Evolutionary conservation across 331 rosid species (phyloP).

Genomic region (Dryas integrifolia): DNA sequence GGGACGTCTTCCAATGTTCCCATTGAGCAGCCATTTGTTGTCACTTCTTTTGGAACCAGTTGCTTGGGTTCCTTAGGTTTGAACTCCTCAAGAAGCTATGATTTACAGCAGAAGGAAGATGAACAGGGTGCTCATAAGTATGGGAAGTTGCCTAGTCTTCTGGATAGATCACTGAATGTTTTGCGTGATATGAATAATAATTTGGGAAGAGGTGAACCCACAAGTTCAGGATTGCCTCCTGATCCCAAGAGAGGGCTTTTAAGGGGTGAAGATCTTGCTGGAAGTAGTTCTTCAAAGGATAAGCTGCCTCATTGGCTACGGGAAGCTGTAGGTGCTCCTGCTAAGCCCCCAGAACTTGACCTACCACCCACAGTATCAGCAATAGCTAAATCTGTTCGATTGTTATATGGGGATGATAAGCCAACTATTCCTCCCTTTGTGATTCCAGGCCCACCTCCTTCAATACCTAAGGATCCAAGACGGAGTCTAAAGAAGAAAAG

Average conservation of each 20-base stretch:
- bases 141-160: slow-evolving; percentile 66
- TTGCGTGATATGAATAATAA: slow-evolving; percentile 39
- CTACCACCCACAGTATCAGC: slow-evolving; percentile 92
- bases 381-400: slow-evolving; percentile 83
- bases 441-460: slow-evolving; percentile 86
- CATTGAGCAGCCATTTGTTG: slow-evolving; percentile 64
- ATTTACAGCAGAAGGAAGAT: slow-evolving; percentile 50
- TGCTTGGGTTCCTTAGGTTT: slow-evolving; percentile 64
- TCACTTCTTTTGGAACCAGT: slow-evolving; percentile 66
- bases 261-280: slow-evolving; percentile 56
- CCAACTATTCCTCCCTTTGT: slow-evolving; percentile 87
- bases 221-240: slow-evolving; percentile 45
- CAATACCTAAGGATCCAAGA: slow-evolving; percentile 88
- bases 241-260: slow-evolving; percentile 47
- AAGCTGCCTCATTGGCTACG: slow-evolving; percentile 98
- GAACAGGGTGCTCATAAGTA: slow-evolving; percentile 45
- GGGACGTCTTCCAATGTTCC: slow-evolving; percentile 62
- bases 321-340: slow-evolving; percentile 75
- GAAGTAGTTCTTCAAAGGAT: slow-evolving; percentile 66
- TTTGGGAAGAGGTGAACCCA: slow-evolving; percentile 56
- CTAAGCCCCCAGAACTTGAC: slow-evolving; percentile 65
- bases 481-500: slow-evolving; percentile 60
- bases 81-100: slow-evolving; percentile 51
- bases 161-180: slow-evolving; percentile 58
- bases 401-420: slow-evolving; percentile 80